Evolutionary conservation across 2,329 filamentous ascomycete species (phyloP), one percentile per base, ranked within the genome.

Genomic region (Trichoderma guizhouense): DNA sequence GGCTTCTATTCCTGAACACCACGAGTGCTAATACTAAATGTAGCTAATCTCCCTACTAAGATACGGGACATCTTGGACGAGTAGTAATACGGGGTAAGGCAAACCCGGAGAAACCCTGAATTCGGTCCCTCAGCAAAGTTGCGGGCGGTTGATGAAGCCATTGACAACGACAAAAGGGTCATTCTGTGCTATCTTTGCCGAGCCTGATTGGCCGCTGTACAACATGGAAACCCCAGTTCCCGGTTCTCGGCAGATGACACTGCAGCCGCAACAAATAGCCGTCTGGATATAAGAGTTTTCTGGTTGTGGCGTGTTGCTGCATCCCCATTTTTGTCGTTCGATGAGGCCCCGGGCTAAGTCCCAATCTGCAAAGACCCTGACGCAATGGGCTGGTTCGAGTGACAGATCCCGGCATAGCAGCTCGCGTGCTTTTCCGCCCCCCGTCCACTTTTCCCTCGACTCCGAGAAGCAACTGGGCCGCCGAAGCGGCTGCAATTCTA

Each of bases 261-360:
- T 68, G 65, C 65, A 68, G 43, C 47, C 53, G 34, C 15, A 11
- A 18, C 53, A 47, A 58, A 58, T 60, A 60, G 26, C 34, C 53
- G 32, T 57, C 21, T 30, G 21, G 53, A 30, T 21, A 57, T 30
- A 57, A 55, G 24, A 26, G 60, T 43, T 61, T 67, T 28, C 26
- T 32, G 39, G 26, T 26, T 26, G 57, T 69, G 66, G 67, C 67
- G 67, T 69, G 67, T 71, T 63, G 47, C 60, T 15, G 60, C 14
- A 57, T 47, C 51, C 32, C 69, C 69, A 71, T 69, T 55, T 68
- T 72, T 55, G 47, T 72, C 62, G 71, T 72, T 68, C 71, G 71
- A 72, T 72, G 26, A 34, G 43, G 43, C 64, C 62, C 43, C 63
- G 30, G 63, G 34, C 57, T 55, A 61, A 61, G 43, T 39, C 39